These are phyloP conservation scores for Candida vaughaniae DNA, from an alignment of 805 yeast genomes.

Conservation along the genomic window DNA sequence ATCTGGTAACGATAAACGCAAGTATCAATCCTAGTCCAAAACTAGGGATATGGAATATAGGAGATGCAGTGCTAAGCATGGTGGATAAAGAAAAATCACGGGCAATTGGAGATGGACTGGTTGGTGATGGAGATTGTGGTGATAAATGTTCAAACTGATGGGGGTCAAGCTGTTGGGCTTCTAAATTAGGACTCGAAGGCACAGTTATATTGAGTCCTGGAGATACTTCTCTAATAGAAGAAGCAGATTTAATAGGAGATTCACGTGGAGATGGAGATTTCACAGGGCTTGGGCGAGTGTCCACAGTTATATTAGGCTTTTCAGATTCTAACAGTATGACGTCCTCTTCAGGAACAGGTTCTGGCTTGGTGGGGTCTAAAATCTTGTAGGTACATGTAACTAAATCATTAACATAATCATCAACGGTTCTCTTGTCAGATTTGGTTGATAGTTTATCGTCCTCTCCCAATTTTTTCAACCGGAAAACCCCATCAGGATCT, in stretches of 20 bases:
- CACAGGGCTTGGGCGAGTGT: neutral
- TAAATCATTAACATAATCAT: slow-evolving; percentile 30
- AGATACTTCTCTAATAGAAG: slow-evolving; percentile 4
- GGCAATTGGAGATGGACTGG: neutral
- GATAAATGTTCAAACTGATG: neutral
- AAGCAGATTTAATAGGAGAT: slow-evolving; percentile 1
- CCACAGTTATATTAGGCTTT: neutral
- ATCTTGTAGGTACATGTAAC: slow-evolving; percentile 31
- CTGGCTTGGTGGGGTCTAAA: slow-evolving; percentile 13
- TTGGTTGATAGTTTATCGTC: slow-evolving; percentile 13
- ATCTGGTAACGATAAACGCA: slow-evolving; percentile 20
- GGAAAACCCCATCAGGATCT: slow-evolving; percentile 39
- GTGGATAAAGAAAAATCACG: neutral
- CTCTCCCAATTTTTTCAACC: slow-evolving; percentile 28
- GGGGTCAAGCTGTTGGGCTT: neutral
- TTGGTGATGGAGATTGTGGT: neutral
- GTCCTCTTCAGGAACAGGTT: neutral
- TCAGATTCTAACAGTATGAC: neutral
- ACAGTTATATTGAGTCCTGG: slow-evolving; percentile 7
- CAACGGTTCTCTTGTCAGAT: slow-evolving; percentile 20
- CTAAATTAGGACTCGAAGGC: slow-evolving; percentile 2
- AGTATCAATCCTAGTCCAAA: slow-evolving; percentile 27
- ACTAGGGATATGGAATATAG: slow-evolving; percentile 24
- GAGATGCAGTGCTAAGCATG: slow-evolving; percentile 2
- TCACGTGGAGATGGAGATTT: slow-evolving; percentile 1